phyloP scores from a whole-genome alignment of 2,329 filamentous ascomycete genomes.

The Paracoccidioides brasiliensis region DNA sequence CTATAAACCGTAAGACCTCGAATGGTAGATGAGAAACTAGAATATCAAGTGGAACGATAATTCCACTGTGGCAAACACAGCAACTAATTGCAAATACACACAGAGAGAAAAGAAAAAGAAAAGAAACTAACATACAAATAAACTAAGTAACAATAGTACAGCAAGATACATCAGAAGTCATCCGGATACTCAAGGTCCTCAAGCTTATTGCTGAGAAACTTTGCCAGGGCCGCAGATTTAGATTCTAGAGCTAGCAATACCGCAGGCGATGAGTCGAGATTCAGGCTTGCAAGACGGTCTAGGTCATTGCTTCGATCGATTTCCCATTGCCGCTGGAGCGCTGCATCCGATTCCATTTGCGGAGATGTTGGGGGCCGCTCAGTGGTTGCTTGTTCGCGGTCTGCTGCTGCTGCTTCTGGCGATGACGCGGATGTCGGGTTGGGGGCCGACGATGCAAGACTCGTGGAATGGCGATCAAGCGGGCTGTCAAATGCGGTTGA shows the following conservation, averaged over 20 bases:
- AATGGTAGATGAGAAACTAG: no score
- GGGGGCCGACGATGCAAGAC: conserved; percentile 11
- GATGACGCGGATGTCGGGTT: conserved; percentile 3
- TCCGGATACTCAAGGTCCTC: conserved; percentile 30
- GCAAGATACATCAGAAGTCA: conserved; percentile 22
- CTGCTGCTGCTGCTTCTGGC: no score
- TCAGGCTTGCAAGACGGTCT: conserved; percentile 26
- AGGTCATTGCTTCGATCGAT: conserved; percentile 29
- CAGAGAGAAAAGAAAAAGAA: no score
- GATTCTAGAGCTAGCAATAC: conserved; percentile 31
- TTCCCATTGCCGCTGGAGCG: conserved; percentile 25
- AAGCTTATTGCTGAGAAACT: conserved; percentile 29
- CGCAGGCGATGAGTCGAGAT: conserved; percentile 26
- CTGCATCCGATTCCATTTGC: conserved; percentile 13
- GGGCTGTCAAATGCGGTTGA: conserved; percentile 6
- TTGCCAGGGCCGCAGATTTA: conserved; percentile 29
- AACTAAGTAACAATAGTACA: no score
- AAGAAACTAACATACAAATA: no score
- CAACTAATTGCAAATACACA: no score
- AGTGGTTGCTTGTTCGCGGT: not conserved
- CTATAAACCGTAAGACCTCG: no score
- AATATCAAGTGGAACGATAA: no score
- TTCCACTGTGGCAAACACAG: no score
- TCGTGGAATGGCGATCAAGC: not conserved
- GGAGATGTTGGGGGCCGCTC: not conserved